Evolutionary conservation across 2,329 filamentous ascomycete genomes (phyloP), one percentile per base, ranked within the genome.

Genomic region (Epichloe gansuensis): DNA sequence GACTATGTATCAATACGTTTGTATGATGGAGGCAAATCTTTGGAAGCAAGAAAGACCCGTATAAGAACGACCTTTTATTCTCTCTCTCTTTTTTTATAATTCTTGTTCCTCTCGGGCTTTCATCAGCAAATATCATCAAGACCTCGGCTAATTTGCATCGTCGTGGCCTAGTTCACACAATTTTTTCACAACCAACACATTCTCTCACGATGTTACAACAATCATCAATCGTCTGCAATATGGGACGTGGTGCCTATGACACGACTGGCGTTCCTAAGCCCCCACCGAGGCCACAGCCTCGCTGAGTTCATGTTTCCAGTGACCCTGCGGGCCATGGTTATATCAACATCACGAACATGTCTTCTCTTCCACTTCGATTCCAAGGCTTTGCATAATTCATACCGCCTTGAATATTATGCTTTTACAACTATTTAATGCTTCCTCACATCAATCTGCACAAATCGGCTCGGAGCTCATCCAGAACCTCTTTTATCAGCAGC

Each of bases 181-280:
- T 21, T 49, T 38, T 41, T 41, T 42, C 36, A 48, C 47, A 49
- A 23, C n/a, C 47, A 47, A 52, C 34, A 51, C 55, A 53, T 54
- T 54, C 55, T 34, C 13, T 56, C 61, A 69, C 56, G 56, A 73
- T 73, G 70, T 56, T 68, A 56, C 59, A 64, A 56, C 56, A 60
- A 53, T 62, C 61, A 49, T 62, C 64, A 54, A 62, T 58, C 55
- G 61, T 63, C 48, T 62, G 58, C 64, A 73, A 75, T 63, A 74
- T 75, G 71, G 74, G 71, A 55, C 68, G 74, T 53, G 74, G 74
- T 53, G 74, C 72, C 57, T 77, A 77, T 60, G 74, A 77, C 58
- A 74, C 72, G 56, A 76, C 73, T 25, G 72, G 72, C 46, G 65
- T 75, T 25, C 65, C 68, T 53, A 75, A 76, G 65, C 74, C 73